Evolutionary conservation across 2,329 filamentous ascomycete species (phyloP).

Genomic region (Alternaria gaisen): DNA sequence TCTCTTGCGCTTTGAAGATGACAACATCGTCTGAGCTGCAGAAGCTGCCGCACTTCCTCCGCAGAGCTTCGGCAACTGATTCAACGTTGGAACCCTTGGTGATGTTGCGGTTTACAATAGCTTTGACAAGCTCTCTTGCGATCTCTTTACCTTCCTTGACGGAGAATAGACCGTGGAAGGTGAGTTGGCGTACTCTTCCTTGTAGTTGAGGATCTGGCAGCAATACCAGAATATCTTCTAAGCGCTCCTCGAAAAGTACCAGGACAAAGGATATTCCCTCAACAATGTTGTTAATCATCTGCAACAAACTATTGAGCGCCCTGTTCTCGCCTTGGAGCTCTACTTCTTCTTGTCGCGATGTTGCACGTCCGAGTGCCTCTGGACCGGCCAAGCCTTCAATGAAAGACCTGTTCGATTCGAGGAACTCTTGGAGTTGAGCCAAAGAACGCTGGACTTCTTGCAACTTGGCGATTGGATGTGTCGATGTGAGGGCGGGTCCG

Average conservation of each 20-base stretch:
- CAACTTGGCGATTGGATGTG: slow-evolving; percentile 73
- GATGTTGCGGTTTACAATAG: slow-evolving; percentile 97
- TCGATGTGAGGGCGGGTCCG: slow-evolving; percentile 71
- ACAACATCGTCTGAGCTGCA: slow-evolving; percentile 97
- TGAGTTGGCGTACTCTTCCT: slow-evolving; percentile 76
- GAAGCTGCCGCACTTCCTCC: slow-evolving; percentile 93
- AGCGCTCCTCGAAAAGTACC: slow-evolving; percentile 91
- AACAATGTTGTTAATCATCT: slow-evolving; percentile 87
- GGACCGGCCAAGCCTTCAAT: slow-evolving; percentile 95
- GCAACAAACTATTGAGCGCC: slow-evolving; percentile 84
- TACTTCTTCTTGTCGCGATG: slow-evolving; percentile 87
- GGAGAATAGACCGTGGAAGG: slow-evolving; percentile 88
- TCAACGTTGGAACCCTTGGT: slow-evolving; percentile 97
- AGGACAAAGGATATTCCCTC: slow-evolving; percentile 97
- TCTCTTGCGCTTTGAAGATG: slow-evolving; percentile 97
- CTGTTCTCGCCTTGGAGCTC: slow-evolving; percentile 94
- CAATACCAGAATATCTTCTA: slow-evolving; percentile 84
- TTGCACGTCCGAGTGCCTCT: slow-evolving; percentile 79
- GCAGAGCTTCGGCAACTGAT: slow-evolving; percentile 92
- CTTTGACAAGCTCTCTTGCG: slow-evolving; percentile 93
- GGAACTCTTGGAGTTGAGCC: slow-evolving; percentile 79
- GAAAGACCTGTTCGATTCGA: slow-evolving; percentile 85
- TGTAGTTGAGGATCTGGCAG: slow-evolving; percentile 73
- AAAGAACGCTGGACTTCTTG: slow-evolving; percentile 81
- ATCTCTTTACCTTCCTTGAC: slow-evolving; percentile 81